A percentile compares a stretch with the other conserved stretches of the same genome.
Conservation (phyloP, 805 yeast species). For the Jamesozyma gamospora region DNA sequence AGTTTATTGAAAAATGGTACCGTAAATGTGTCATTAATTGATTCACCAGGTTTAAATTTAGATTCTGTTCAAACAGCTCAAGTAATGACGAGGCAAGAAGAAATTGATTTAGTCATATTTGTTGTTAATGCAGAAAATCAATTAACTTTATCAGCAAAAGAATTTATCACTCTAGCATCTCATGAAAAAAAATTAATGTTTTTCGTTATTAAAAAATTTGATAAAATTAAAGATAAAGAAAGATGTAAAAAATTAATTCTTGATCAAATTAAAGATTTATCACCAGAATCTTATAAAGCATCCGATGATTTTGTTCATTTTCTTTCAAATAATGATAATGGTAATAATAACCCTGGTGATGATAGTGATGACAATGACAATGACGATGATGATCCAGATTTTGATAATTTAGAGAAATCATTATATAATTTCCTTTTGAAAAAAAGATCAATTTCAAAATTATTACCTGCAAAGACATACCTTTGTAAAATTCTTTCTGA, state of each 20-base stretch:
- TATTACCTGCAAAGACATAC: slow-evolving; percentile 89
- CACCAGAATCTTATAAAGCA: slow-evolving; percentile 87
- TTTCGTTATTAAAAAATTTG: slow-evolving; percentile 89
- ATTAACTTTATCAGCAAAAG: slow-evolving; percentile 87
- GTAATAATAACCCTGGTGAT: slow-evolving; percentile 28
- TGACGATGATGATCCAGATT: slow-evolving; percentile 45
- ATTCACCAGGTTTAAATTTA: slow-evolving; percentile 93
- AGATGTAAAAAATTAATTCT: slow-evolving; percentile 68
- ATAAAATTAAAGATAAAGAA: slow-evolving; percentile 69
- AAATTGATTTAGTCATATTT: slow-evolving; percentile 89
- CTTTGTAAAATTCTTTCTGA: slow-evolving; percentile 61
- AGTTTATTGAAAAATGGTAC: slow-evolving; percentile 81
- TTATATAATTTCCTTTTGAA: slow-evolving; percentile 79
- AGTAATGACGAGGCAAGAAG: slow-evolving; percentile 92
- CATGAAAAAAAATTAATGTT: slow-evolving; percentile 85
- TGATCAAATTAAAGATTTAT: slow-evolving; percentile 72
- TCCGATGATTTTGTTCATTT: slow-evolving; percentile 90
- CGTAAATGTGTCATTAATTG: slow-evolving; percentile 84
- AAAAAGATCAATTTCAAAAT: slow-evolving; percentile 78
- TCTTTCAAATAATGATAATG: slow-evolving; percentile 39
- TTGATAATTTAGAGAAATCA: slow-evolving; percentile 77
- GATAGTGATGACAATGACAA: slow-evolving; percentile 25
- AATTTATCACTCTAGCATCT: slow-evolving; percentile 83
- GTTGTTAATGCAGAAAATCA: slow-evolving; percentile 96
- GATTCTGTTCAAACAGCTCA: slow-evolving; percentile 92